Base-by-base conservation (phyloP, 2,329 filamentous ascomycete species). In the Lanzia echinophila region DNA sequence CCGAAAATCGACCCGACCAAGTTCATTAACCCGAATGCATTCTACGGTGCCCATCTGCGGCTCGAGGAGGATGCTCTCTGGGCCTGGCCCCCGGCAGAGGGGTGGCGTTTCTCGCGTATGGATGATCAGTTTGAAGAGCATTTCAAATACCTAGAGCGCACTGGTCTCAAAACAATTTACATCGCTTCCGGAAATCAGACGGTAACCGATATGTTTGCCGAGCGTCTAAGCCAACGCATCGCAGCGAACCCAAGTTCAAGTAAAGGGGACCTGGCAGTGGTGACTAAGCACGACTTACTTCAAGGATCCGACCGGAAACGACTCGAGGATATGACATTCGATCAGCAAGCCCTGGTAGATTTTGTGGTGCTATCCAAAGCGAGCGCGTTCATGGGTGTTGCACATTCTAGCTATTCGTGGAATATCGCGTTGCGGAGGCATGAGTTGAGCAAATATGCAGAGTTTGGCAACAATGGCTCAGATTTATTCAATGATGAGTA, bases 291-390 rank as follows among this genome's bases (percentile, higher is more conserved):
- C 15, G 70, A 76, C 31, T 60, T 79, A 2, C 66, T 79, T 6
- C 66, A 70, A 56, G 54, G 62, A 19, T 56, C 61, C 22, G 73
- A 75, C 48, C 61, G 69, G 2, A 56, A 56, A 17, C 57, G 56
- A 10, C 65, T 79, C 5, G 54, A 66, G 12, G 54, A 55, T 19
- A 61, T 79, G 36, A 71, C 65, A 19, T 77, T 72, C 71, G 75
- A 78, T 62, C 76, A 79, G 64, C 72, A 73, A 54, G 72, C 71
- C 3, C 64, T 79, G 19, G 71, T 79, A 6, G 77, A 80, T 62
- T 78, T 74, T 63, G 73, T 78, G 58, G 70, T 79, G 3, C 64
- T 78, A 59, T 64, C 72, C 48, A 67, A 73, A 24, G 71, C 72
- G 19, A 71, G 69, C 11, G 63, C 71, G 17, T 72, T 78, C 54